Conservation (phyloP, 129 eudicot species). For the Erigeron canadensis region DNA sequence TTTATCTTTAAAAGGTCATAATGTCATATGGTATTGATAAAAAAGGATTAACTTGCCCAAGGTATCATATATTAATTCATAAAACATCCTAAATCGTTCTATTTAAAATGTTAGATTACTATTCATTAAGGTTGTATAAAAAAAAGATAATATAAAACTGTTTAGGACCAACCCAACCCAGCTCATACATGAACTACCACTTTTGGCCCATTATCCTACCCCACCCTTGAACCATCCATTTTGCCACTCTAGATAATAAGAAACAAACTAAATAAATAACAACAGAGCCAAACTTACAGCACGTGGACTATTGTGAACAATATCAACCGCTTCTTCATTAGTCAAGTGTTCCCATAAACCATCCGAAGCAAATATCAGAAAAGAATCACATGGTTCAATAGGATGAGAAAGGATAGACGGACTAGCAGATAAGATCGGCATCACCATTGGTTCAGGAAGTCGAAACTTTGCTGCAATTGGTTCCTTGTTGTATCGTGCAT, state of each 20-base stretch:
- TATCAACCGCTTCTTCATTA: conserved; percentile 64
- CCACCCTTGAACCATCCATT: neutral
- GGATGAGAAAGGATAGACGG: conserved; percentile 55
- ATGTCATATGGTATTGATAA: neutral
- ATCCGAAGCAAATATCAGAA: conserved; percentile 71
- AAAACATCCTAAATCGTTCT: neutral
- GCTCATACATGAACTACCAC: neutral
- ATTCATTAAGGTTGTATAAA: neutral
- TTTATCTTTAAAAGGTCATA: neutral
- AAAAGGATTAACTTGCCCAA: neutral
- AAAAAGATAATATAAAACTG: neutral
- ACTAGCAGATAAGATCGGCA: conserved; percentile 58
- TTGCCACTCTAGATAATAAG: neutral
- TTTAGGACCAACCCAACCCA: neutral
- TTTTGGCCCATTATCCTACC: neutral
- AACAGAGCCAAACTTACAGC: conserved; percentile 34
- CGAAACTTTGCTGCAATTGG: conserved; percentile 55
- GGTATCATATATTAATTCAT: neutral
- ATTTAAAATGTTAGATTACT: neutral
- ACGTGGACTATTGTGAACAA: conserved; percentile 54
- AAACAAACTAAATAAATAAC: neutral
- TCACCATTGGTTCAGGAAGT: conserved; percentile 49
- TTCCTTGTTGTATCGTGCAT: conserved; percentile 52
- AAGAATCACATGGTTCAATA: conserved; percentile 51
- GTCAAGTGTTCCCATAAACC: conserved; percentile 73